These are phyloP conservation scores for Botryotinia globosa DNA, from an alignment of 2,329 filamentous ascomycete species.

Conservation along the genomic window DNA sequence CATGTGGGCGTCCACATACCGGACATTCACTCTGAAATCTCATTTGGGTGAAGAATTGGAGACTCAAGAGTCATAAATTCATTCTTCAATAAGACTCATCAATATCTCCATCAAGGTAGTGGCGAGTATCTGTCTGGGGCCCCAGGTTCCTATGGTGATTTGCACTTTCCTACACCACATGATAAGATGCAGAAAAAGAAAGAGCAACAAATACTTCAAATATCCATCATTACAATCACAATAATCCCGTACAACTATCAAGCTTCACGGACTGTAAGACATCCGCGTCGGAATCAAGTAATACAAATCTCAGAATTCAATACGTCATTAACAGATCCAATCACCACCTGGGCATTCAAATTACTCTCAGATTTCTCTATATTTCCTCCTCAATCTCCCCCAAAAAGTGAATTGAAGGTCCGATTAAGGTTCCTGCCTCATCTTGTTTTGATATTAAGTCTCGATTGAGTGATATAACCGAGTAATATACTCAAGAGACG, in stretches of 20 bases:
- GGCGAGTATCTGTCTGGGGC: neutral
- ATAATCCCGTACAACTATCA: neutral
- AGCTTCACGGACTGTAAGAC: conserved; percentile 9
- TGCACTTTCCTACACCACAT: neutral
- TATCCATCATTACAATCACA: neutral
- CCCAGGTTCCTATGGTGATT: neutral
- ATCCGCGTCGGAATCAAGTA: neutral
- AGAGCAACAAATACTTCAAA: neutral
- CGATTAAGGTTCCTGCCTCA: neutral
- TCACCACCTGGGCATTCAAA: conserved; percentile 10
- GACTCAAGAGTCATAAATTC: neutral
- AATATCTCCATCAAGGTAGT: neutral
- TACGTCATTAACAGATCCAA: conserved; percentile 12
- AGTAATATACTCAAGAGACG: neutral
- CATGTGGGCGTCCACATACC: conserved; percentile 13
- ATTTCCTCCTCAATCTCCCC: neutral
- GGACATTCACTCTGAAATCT: neutral
- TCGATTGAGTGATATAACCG: conserved; percentile 2
- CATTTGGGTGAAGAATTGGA: neutral
- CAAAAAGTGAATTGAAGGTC: neutral
- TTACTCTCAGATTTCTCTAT: neutral
- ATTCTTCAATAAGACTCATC: neutral
- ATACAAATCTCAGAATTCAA: conserved; percentile 2
- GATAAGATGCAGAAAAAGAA: conserved; percentile 11
- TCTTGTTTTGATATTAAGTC: neutral